Base-by-base conservation (phyloP, 257 asterid genomes). In the Lavandula angustifolia region DNA sequence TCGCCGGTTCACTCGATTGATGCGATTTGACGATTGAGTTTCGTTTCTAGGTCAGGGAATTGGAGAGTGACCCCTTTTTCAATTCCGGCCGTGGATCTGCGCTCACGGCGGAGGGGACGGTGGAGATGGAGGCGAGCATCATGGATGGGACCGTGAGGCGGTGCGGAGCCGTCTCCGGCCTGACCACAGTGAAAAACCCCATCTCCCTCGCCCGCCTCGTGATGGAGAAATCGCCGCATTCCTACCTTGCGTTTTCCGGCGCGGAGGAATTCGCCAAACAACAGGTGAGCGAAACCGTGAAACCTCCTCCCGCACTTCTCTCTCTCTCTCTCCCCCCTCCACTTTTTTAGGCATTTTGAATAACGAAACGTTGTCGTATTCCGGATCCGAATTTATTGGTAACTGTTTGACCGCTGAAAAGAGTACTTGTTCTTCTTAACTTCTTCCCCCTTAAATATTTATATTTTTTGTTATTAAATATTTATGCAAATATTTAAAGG, bases 31-130 rank as follows among this genome's bases (percentile, higher is more conserved):
- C 10, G 13, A 4, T 7, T 51, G 1, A 29, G 1, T 27, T 8
- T 8, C 14, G 48, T 33, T 17, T 40, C 9, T 48, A 94, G 99
- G 96, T 94, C 1, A 75, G 94, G 9, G 99, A 87, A 84, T 71
- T 94, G 81, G 99, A 94, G 73, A 77, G 77, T 4, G 97, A 94
- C 72, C 99, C 99, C 1, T 42, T 87, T 35, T 94, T 94, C 64
- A 94, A 94, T 69, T 87, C 99, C 0, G 99, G 99, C 2, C 95
- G 99, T 64, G 99, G 99, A 90, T 94, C 99, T 78, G 95, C 99
- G 2, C 88, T 94, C 8, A 90, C 95, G 0, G 94, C 75, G 75
- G 77, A 86, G 48, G 99, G 95, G 40, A 92, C 95, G 79, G 99
- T 79, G 72, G 99, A 92, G 87, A 92, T 92, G 99, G 99, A 92